These are phyloP conservation scores for Trypanosoma mega DNA, from an alignment of 208 protist species.

Conservation along the genomic window DNA sequence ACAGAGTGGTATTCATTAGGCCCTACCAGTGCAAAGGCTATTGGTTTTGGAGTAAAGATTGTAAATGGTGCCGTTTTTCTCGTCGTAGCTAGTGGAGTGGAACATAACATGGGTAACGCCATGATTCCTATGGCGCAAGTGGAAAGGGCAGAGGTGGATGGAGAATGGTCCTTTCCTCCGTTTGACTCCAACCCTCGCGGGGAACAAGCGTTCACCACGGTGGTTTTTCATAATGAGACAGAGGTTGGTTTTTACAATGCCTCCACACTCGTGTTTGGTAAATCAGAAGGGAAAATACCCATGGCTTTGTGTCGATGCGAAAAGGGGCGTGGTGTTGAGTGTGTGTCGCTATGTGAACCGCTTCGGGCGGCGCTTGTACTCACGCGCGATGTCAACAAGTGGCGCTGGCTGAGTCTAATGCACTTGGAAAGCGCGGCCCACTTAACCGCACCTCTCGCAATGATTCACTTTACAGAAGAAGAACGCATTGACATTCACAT, in stretches of 20 bases:
- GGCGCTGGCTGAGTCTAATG: conserved; percentile 82
- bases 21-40: not conserved
- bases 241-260: conserved; percentile 9
- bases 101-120: conserved; percentile 5
- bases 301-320: conserved; percentile 40
- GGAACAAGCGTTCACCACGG: not conserved
- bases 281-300: not conserved
- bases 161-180: conserved; percentile 2
- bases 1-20: not conserved
- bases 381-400: conserved; percentile 72
- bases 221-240: conserved; percentile 12
- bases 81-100: not conserved
- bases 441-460: conserved; percentile 57
- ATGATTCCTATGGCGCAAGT: not conserved
- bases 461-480: conserved; percentile 70
- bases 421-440: conserved; percentile 56
- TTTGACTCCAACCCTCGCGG: not conserved
- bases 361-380: conserved; percentile 62
- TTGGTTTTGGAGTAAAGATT: conserved; percentile 15
- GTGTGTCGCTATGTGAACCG: conserved; percentile 49
- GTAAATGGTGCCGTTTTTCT: conserved; percentile 3
- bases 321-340: conserved; percentile 48
- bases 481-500: conserved; percentile 59
- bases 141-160: not conserved
- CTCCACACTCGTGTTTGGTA: not conserved